These are phyloP conservation scores for Boletus vinaceobasis DNA, from an alignment of 768 basidiomycete genomes.

Conservation along the genomic window DNA sequence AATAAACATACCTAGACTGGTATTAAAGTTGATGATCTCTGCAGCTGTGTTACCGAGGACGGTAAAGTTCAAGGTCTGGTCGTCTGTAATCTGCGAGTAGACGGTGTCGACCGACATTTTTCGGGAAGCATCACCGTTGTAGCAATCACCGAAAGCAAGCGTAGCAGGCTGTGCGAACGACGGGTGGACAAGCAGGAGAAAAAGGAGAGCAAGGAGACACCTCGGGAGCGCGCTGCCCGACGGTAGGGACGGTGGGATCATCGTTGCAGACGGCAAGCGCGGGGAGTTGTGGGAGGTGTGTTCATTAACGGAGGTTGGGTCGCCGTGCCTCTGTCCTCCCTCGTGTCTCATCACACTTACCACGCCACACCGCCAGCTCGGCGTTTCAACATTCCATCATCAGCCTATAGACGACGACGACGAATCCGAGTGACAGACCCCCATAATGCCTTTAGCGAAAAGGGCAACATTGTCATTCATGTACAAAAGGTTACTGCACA, in stretches of 20 bases:
- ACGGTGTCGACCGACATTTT: conserved; percentile 67
- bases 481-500: background rate
- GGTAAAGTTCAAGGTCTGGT: conserved; percentile 60
- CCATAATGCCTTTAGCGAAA: background rate
- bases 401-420: background rate
- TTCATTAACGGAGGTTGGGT: conserved; percentile 18
- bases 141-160: conserved; percentile 69
- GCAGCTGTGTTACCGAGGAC: conserved; percentile 63
- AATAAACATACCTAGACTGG: conserved; percentile 57
- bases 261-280: conserved; percentile 20
- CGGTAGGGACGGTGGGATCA: conserved; percentile 15
- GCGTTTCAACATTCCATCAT: background rate
- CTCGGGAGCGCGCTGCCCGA: conserved; percentile 2
- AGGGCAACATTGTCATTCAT: background rate
- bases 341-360: conserved; percentile 16
- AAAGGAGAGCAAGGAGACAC: conserved; percentile 4
- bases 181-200: conserved; percentile 23
- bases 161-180: conserved; percentile 55
- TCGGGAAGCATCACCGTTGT: conserved; percentile 46
- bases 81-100: conserved; percentile 65
- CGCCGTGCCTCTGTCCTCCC: background rate
- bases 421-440: too few relatives aligned
- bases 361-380: conserved; percentile 22
- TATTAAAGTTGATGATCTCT: conserved; percentile 56
- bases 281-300: conserved; percentile 7